phyloP scores from a whole-genome alignment of 2,329 filamentous ascomycete genomes.

The Fusarium sp. region DNA sequence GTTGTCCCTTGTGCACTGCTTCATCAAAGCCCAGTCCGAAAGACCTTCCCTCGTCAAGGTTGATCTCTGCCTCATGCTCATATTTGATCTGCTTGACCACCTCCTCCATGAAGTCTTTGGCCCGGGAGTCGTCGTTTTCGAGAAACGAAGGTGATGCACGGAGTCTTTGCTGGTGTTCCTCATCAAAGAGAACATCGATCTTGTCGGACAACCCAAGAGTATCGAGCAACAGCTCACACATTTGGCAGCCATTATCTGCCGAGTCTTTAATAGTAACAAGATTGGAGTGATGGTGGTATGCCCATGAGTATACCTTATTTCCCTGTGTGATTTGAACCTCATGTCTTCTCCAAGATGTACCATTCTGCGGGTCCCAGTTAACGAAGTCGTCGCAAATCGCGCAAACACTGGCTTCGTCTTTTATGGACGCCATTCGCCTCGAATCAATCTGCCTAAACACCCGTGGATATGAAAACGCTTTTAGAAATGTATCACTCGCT shows the following conservation, averaged over 20 bases:
- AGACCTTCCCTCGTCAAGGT: background rate
- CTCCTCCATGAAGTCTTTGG: accelerated
- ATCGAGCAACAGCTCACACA: background rate
- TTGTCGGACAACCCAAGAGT: background rate
- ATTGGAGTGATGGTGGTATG: background rate
- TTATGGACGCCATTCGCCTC: background rate
- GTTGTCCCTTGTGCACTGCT: background rate
- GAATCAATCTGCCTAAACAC: background rate
- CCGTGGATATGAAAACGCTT: too few species aligned
- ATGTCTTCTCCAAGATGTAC: background rate
- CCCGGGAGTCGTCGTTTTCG: background rate
- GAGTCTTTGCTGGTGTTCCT: background rate
- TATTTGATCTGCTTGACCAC: background rate
- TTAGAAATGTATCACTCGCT: too few species aligned
- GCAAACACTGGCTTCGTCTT: background rate
- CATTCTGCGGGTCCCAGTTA: background rate
- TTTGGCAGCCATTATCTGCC: background rate
- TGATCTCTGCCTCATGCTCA: background rate
- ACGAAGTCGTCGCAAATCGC: background rate
- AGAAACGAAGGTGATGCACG: background rate
- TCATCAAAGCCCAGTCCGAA: background rate
- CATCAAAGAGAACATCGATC: background rate
- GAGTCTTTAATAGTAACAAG: background rate
- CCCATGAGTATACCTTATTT: background rate
- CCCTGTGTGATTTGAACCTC: background rate